Base-by-base conservation (phyloP, 129 eudicot species). In the Sambucus nigra region DNA sequence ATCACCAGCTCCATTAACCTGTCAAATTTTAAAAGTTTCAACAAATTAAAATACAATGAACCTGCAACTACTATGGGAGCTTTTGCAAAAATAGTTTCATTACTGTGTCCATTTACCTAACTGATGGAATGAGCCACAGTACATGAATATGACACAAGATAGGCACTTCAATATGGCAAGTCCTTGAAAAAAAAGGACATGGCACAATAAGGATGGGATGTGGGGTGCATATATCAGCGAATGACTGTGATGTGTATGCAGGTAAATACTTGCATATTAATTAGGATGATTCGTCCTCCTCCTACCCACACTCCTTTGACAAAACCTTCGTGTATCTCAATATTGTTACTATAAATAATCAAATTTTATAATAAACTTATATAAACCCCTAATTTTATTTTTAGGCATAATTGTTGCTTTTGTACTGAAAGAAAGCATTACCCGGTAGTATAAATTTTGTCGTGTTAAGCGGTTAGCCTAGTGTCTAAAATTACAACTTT, bases 1-100 rank as follows among this genome's bases (percentile, higher is more conserved):
- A 64, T 86, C 99, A 64, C 99, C 96, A 76, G 94, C 99, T 40
- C 91, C 87, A 74, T 82, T 92, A 64, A 92, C 96, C 99, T 92
- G 69, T 66, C 69, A 53, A 31, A 28, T 47, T 47, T 51, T 7
- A 46, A 50, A 53, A 42, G 25, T 53, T 22, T 19, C 29, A 45
- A 48, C 27, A 33, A 19, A 29, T 39, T 52, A 15, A 6, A 67
- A 6, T 21, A 27, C 35, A 39, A 15, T 51, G 9, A 49, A 35
- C 38, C 61, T 47, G 2, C 33, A 56, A 2, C 1, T 20, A 17
- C 54, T 0, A 11, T 22, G n/a, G 27, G n/a, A n/a, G 23, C 15
- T 7, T 23, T 21, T 49, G 2, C 54, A 0, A 11, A 5, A 18
- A 25, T 26, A 26, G 19, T 25, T 25, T 14, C 33, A 24, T 16